Conservation (phyloP, 2,329 filamentous ascomycete species). For the Aphanocladium album region DNA sequence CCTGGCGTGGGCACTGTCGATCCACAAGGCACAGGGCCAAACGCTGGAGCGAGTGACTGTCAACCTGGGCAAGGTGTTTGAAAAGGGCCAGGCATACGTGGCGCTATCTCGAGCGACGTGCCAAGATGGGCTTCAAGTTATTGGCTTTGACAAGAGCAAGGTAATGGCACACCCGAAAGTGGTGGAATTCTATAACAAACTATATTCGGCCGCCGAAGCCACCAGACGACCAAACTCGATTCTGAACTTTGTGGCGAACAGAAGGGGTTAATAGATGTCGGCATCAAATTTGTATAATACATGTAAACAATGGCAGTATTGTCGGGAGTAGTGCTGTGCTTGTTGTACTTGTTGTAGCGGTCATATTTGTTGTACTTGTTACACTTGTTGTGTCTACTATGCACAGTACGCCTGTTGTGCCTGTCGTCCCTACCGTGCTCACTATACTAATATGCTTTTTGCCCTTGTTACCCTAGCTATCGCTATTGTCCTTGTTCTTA, state of each 20-base stretch:
- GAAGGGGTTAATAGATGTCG: conserved; percentile 22
- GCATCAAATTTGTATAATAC: background rate
- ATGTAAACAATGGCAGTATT: background rate
- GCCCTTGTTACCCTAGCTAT: too few species aligned
- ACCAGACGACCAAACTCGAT: conserved; percentile 30
- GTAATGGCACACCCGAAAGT: conserved; percentile 93
- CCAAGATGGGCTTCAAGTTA: conserved; percentile 80
- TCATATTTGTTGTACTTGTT: background rate
- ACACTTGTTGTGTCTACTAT: background rate
- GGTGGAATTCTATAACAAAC: conserved; percentile 74
- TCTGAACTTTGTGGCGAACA: conserved; percentile 34
- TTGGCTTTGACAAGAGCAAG: conserved; percentile 82
- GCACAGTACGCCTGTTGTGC: too few species aligned
- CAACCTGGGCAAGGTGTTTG: conserved; percentile 85
- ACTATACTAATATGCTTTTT: too few species aligned
- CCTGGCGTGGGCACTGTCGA: conserved; percentile 92
- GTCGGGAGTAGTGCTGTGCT: background rate
- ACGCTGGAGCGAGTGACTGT: conserved; percentile 92
- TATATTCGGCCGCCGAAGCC: conserved; percentile 66
- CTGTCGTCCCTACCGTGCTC: too few species aligned
- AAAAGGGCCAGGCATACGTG: conserved; percentile 97
- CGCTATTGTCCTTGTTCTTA: background rate
- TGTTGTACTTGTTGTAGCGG: background rate
- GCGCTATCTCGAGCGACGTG: conserved; percentile 88
- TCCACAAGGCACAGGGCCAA: conserved; percentile 96